Evolutionary conservation across 805 yeast species (phyloP).

Genomic region (Nakazawaea holstii): DNA sequence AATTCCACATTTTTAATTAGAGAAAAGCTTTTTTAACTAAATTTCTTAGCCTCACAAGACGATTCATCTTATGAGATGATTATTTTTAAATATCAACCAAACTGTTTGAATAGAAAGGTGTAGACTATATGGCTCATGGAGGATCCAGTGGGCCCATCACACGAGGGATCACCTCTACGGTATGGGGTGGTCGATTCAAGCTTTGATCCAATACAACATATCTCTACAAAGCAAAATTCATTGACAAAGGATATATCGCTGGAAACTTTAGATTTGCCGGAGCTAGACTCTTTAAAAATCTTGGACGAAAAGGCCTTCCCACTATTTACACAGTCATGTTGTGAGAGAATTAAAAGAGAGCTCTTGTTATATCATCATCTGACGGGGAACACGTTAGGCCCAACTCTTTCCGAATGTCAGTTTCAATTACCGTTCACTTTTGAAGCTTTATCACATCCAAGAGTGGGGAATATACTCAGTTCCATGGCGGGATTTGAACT

Average conservation of each 20-base stretch:
- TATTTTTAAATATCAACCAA: no score
- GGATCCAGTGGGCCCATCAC: no score
- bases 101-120: no score
- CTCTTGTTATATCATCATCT: conserved; percentile 22
- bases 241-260: conserved; percentile 14
- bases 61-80: no score
- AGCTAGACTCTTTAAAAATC: conserved; percentile 17
- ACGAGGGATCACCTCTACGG: no score
- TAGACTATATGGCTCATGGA: conserved; percentile 4
- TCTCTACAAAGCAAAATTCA: conserved; percentile 15
- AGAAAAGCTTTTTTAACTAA: neutral
- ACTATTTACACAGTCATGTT: conserved; percentile 38
- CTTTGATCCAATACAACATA: conserved; percentile 21
- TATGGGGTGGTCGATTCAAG: no score
- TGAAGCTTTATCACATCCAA: conserved; percentile 49
- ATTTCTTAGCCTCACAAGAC: no score
- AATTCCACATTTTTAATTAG: neutral
- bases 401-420: conserved; percentile 20
- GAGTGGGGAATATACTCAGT: conserved; percentile 40
- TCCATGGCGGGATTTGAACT: conserved; percentile 49
- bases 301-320: conserved; percentile 31
- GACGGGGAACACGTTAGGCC: conserved; percentile 27
- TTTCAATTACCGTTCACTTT: conserved; percentile 40
- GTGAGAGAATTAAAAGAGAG: conserved; percentile 36
- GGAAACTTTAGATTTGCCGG: conserved; percentile 10